Conservation (phyloP, 768 basidiomycete species). For the Termitomyces sp. region DNA sequence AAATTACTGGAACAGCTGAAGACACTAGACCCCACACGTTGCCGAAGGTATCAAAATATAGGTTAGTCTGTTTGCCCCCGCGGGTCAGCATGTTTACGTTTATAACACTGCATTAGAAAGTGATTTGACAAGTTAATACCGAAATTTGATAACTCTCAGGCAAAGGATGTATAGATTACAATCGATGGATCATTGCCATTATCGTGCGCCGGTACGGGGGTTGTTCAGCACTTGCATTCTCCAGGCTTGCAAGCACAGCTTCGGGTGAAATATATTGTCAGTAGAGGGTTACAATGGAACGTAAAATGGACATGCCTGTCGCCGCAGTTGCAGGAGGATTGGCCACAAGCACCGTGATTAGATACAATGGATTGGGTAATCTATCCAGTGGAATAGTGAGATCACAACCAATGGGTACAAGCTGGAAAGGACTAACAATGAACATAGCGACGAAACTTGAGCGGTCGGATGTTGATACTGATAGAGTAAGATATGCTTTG, state of each 20-base stretch:
- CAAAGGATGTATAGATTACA: background rate
- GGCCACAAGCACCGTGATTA: slow-evolving; percentile 39
- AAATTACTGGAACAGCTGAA: slow-evolving; percentile 45
- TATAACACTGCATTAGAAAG: background rate
- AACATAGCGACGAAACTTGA: slow-evolving; percentile 23
- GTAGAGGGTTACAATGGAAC: background rate
- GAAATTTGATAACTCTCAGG: background rate
- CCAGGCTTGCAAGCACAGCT: slow-evolving; percentile 60
- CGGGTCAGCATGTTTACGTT: background rate
- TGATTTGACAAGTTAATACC: background rate
- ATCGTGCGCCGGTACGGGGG: background rate
- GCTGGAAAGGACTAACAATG: slow-evolving; percentile 26
- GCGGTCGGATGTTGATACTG: background rate
- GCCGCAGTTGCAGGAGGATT: slow-evolving; percentile 46
- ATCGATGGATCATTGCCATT: background rate
- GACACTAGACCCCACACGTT: slow-evolving; percentile 52
- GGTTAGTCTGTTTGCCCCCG: slow-evolving; percentile 28
- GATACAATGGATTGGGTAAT: slow-evolving; percentile 35
- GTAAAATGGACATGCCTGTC: slow-evolving; percentile 27
- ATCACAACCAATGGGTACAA: background rate
- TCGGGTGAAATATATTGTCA: background rate
- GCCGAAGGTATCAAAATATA: slow-evolving; percentile 63
- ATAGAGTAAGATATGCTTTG: background rate
- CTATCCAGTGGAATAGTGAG: slow-evolving; percentile 16
- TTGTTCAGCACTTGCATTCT: slow-evolving; percentile 59